Percentiles rank a stretch among this genome's conserved stretches.
These are phyloP conservation scores for Pseudogymnoascus sp. DNA, from an alignment of 2,329 filamentous ascomycete species.

Conservation along the genomic window DNA sequence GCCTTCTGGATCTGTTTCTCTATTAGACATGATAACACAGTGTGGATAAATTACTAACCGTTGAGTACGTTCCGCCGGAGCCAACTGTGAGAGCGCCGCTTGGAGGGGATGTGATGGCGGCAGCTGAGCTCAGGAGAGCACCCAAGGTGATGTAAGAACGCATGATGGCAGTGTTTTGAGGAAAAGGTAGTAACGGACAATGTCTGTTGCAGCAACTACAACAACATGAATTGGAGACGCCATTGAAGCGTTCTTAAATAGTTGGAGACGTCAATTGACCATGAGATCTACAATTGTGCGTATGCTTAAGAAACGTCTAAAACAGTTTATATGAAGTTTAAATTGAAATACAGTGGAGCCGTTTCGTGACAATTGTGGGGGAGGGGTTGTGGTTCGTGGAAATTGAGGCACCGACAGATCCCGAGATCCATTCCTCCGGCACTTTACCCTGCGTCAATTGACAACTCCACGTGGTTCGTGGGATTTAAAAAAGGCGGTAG, in stretches of 20 bases:
- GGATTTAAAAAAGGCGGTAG: neutral
- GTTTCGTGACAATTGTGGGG: neutral
- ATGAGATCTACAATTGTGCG: neutral
- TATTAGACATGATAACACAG: neutral
- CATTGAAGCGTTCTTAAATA: neutral
- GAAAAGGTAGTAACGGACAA: neutral
- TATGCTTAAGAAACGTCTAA: slow-evolving; percentile 7
- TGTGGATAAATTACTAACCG: slow-evolving; percentile 22
- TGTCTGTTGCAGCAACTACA: neutral
- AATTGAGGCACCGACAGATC: neutral
- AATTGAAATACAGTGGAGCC: neutral
- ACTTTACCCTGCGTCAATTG: neutral
- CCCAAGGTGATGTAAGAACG: slow-evolving; percentile 21
- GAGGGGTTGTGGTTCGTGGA: slow-evolving; percentile 1
- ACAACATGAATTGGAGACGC: neutral
- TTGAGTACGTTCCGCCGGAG: slow-evolving; percentile 35
- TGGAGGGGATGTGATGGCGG: slow-evolving; percentile 34
- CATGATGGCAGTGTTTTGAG: slow-evolving; percentile 16
- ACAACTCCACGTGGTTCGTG: neutral
- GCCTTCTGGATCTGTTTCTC: slow-evolving; percentile 36
- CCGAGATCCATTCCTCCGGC: slow-evolving; percentile 1
- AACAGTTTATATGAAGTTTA: slow-evolving; percentile 1
- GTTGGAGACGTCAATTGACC: neutral
- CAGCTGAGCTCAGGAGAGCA: slow-evolving; percentile 20
- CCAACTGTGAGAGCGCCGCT: slow-evolving; percentile 40